phyloP scores from a whole-genome alignment of 352 stramenopile species.

The Phytophthora macrochlamydospora region DNA sequence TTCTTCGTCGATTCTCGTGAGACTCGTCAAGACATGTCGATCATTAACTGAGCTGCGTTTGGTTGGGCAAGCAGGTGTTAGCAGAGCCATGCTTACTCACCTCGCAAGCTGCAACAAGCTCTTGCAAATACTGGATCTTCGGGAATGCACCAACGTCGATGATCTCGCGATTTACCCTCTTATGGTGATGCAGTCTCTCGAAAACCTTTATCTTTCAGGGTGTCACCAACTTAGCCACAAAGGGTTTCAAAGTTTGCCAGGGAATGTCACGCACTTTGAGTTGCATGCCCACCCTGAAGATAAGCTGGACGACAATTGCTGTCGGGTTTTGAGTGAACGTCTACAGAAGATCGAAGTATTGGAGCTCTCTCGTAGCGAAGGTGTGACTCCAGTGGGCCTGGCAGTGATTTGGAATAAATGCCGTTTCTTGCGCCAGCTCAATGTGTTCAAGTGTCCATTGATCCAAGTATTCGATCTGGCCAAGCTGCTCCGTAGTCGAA shows the following conservation, averaged over 20 bases:
- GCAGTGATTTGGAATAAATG: slow-evolving; percentile 41
- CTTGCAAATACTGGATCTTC: slow-evolving; percentile 60
- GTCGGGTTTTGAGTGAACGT: slow-evolving; percentile 26
- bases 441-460: slow-evolving; percentile 45
- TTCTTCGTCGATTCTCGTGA: slow-evolving; percentile 29
- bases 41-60: slow-evolving; percentile 38
- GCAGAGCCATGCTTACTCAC: slow-evolving; percentile 46
- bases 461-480: slow-evolving; percentile 34
- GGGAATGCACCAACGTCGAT: slow-evolving; percentile 52
- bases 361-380: slow-evolving; percentile 40
- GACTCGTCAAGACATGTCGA: slow-evolving; percentile 45
- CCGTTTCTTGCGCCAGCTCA: slow-evolving; percentile 50
- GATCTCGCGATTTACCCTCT: slow-evolving; percentile 71
- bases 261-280: slow-evolving; percentile 40
- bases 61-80: slow-evolving; percentile 45
- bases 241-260: slow-evolving; percentile 54
- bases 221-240: slow-evolving; percentile 33
- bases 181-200: slow-evolving; percentile 59
- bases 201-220: slow-evolving; percentile 52
- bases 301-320: slow-evolving; percentile 45
- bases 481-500: slow-evolving; percentile 33
- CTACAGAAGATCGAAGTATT: slow-evolving; percentile 49
- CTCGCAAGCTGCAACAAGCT: slow-evolving; percentile 62
- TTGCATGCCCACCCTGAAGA: slow-evolving; percentile 29
- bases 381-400: slow-evolving; percentile 34